Evolutionary conservation across 495 filamentous ascomycete genomes (phyloP).

Genomic region (Xylaria grammica): DNA sequence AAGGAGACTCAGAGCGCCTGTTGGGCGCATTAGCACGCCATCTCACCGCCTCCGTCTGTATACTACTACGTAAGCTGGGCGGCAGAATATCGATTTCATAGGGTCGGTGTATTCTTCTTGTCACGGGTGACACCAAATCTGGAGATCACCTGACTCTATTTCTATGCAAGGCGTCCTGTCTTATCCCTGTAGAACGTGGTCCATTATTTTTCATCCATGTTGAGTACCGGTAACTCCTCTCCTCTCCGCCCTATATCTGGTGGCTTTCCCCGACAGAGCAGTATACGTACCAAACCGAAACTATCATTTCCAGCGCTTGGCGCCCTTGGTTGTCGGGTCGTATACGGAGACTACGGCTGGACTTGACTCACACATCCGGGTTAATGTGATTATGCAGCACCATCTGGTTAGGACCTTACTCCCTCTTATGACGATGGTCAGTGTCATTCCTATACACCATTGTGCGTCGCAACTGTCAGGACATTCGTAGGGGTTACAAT

Average conservation of each 20-base stretch:
- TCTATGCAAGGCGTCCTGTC: slow-evolving; percentile 13
- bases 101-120: neutral
- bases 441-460: neutral
- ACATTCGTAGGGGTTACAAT: neutral
- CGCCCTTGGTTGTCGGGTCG: slow-evolving; percentile 46
- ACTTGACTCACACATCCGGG: slow-evolving; percentile 47
- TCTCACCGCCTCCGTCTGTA: neutral
- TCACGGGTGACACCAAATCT: slow-evolving; percentile 6
- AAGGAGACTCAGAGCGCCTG: neutral
- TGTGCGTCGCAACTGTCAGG: neutral
- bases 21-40: neutral
- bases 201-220: neutral
- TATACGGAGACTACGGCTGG: slow-evolving; percentile 41
- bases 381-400: slow-evolving; percentile 46
- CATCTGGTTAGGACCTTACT: slow-evolving; percentile 47
- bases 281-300: too few species aligned
- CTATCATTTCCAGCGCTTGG: slow-evolving; percentile 42
- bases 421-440: slow-evolving; percentile 32
- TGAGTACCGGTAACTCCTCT: slow-evolving; percentile 8
- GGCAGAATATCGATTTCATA: neutral
- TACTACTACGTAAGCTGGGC: too few species aligned
- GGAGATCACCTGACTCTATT: slow-evolving; percentile 11
- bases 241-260: neutral
- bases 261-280: slow-evolving; percentile 15
- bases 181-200: slow-evolving; percentile 16